Percentiles rank a stretch among this genome's conserved stretches.
These are phyloP conservation scores for Arthrobotrys megalospora DNA, from an alignment of 2,329 filamentous ascomycete species.

Conservation along the genomic window DNA sequence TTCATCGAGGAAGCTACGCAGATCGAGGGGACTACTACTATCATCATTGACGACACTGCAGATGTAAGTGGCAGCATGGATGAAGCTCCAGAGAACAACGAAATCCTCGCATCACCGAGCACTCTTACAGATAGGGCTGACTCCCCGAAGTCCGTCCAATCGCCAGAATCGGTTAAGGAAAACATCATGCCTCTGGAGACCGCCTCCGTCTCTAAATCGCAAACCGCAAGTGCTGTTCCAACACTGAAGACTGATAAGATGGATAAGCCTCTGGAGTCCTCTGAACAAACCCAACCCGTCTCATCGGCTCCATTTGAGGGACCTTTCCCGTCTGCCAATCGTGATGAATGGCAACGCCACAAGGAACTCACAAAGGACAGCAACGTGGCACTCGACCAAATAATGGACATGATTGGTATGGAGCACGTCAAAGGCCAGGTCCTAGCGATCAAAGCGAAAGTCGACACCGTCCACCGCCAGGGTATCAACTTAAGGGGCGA, in stretches of 20 bases:
- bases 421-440: conserved; percentile 78
- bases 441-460: conserved; percentile 74
- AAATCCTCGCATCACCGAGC: background rate
- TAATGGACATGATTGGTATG: conserved; percentile 81
- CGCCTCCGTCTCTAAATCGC: background rate
- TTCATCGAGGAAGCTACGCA: conserved; percentile 6
- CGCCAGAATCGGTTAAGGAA: background rate
- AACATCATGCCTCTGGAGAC: background rate
- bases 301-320: background rate
- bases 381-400: conserved; percentile 73
- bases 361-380: conserved; percentile 73
- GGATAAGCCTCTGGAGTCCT: background rate
- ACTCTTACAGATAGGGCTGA: background rate
- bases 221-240: background rate
- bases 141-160: background rate
- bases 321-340: conserved; percentile 64
- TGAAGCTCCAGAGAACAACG: background rate
- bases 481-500: conserved; percentile 72
- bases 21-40: background rate
- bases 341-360: conserved; percentile 73
- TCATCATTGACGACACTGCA: background rate
- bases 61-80: background rate
- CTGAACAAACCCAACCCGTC: no score
- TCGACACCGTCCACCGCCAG: conserved; percentile 76
- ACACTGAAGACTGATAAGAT: background rate